Conservation (phyloP, 352 stramenopile species). For the Globisporangium paddicum region DNA sequence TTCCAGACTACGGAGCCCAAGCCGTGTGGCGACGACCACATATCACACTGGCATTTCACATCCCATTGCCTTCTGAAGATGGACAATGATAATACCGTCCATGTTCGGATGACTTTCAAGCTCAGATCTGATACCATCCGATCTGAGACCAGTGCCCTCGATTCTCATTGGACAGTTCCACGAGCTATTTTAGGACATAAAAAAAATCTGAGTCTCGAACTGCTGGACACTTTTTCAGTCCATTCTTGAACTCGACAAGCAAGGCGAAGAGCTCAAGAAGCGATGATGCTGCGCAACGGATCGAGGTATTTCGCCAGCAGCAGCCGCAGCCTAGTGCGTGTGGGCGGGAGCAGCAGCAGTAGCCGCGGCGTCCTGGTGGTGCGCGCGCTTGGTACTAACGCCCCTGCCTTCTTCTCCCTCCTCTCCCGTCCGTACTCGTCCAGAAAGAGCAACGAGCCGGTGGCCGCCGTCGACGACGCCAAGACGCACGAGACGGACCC, state of each 20-base stretch:
- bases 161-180: slow-evolving; percentile 12
- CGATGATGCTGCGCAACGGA: neutral
- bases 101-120: too few relatives aligned
- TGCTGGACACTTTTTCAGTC: neutral
- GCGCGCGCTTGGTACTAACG: slow-evolving; percentile 23
- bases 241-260: slow-evolving; percentile 2
- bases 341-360: slow-evolving; percentile 1
- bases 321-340: neutral
- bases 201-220: neutral
- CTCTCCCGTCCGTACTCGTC: slow-evolving; percentile 33
- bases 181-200: neutral
- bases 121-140: neutral
- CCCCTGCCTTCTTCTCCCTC: slow-evolving; percentile 14
- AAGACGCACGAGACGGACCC: slow-evolving; percentile 32
- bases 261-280: neutral
- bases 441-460: slow-evolving; percentile 14
- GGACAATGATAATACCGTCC: neutral
- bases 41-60: neutral
- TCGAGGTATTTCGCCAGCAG: slow-evolving; percentile 45
- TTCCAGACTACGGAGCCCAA: neutral
- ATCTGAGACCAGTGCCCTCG: neutral
- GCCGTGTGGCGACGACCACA: neutral
- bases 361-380: slow-evolving; percentile 11
- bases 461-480: slow-evolving; percentile 9
- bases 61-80: neutral